Percentiles rank a stretch among this genome's conserved stretches.
Evolutionary conservation across 2,329 filamentous ascomycete species (phyloP).

Genomic region (Epichloe sibirici): DNA sequence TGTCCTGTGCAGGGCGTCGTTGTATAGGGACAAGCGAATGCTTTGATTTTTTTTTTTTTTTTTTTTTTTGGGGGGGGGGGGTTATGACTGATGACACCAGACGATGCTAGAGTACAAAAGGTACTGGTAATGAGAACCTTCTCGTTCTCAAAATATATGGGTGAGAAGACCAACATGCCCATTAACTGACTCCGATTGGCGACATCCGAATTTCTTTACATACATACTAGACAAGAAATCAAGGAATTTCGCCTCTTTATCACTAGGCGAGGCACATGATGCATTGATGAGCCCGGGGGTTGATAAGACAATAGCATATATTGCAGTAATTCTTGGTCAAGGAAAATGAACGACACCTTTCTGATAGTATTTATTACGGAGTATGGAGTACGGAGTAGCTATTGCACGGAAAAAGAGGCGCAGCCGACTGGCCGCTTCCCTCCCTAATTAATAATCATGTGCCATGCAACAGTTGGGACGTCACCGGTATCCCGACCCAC

Average conservation of each 20-base stretch:
- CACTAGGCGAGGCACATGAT: not conserved
- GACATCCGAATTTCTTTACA: not conserved
- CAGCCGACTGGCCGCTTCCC: no score
- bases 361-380: no score
- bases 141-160: not conserved
- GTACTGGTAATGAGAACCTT: not conserved
- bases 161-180: not conserved
- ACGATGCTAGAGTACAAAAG: slow-evolving; percentile 1
- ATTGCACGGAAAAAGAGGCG: no score
- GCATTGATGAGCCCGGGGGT: not conserved
- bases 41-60: not conserved
- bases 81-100: slow-evolving; percentile 7
- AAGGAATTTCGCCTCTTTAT: not conserved
- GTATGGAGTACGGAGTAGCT: no score
- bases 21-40: not conserved
- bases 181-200: not conserved
- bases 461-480: no score
- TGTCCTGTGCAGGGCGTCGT: not conserved
- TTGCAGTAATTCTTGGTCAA: no score
- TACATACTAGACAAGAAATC: not conserved
- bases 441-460: no score
- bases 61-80: not conserved
- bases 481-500: no score
- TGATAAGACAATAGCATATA: not conserved
- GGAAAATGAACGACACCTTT: no score